A percentile compares a stretch with the other conserved stretches of the same genome.
These are phyloP conservation scores for Penicillium steckii DNA, from an alignment of 495 filamentous ascomycete species.

Conservation along the genomic window DNA sequence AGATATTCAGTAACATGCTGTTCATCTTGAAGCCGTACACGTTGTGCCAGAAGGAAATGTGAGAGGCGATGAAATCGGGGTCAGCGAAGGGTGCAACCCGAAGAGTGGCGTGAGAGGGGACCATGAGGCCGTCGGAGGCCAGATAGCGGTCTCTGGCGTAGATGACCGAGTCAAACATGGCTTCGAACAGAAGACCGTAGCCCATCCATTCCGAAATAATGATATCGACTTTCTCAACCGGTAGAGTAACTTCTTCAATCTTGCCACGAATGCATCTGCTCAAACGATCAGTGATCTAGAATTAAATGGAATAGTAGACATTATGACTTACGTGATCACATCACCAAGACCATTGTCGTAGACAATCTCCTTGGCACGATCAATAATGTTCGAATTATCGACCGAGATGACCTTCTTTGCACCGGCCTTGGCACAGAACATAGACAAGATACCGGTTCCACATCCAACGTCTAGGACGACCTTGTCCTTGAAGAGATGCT, in stretches of 20 bases:
- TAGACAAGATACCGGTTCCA: conserved; percentile 88
- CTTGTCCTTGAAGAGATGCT: conserved; percentile 86
- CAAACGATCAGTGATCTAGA: conserved; percentile 8
- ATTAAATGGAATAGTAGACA: neutral
- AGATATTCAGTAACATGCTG: conserved; percentile 55
- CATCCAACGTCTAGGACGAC: conserved; percentile 91
- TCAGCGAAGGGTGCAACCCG: conserved; percentile 84
- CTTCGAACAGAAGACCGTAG: conserved; percentile 89
- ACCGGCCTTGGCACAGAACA: conserved; percentile 91
- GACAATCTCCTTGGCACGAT: conserved; percentile 81
- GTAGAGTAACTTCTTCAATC: conserved; percentile 84
- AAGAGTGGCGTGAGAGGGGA: conserved; percentile 86
- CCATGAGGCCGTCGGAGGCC: conserved; percentile 74
- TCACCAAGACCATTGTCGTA: conserved; percentile 76
- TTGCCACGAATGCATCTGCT: conserved; percentile 71
- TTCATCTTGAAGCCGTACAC: conserved; percentile 59
- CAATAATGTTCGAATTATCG: conserved; percentile 91
- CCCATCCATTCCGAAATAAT: conserved; percentile 99
- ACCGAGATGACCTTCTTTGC: conserved; percentile 89
- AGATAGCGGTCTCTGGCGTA: conserved; percentile 86
- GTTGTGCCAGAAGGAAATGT: conserved; percentile 69
- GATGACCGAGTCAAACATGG: conserved; percentile 92
- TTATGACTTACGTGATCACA: conserved; percentile 63
- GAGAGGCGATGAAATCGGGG: conserved; percentile 68
- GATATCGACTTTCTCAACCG: conserved; percentile 83